Evolutionary conservation across 2,329 filamentous ascomycete species (phyloP), one percentile per base, ranked within the genome.

Genomic region (Beauveria sp.): DNA sequence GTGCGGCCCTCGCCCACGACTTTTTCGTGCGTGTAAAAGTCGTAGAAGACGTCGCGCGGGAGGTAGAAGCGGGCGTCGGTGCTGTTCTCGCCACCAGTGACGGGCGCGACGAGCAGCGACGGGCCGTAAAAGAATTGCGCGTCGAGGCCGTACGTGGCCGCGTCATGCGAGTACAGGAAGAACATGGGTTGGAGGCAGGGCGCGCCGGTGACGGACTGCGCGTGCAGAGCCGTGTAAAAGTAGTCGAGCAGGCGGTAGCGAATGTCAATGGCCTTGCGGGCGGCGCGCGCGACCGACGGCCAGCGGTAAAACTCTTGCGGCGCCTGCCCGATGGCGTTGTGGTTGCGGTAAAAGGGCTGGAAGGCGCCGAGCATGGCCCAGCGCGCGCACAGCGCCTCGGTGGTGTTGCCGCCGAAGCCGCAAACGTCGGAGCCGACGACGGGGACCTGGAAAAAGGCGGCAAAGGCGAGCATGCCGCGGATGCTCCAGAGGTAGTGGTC

Each of bases 361-460:
- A 89, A 89, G 4, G 86, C 86, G 10, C 86, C 86, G 0, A 89
- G 77, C 46, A 80, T 78, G 0, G 85, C 84, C 87, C 87, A 89
- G 34, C 87, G 81, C 9, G 86, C 82, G 69, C 87, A 89, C 1
- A 89, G 78, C 34, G 79, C 75, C 67, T 86, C 82, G 22, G 77
- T 84, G 0, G 84, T 83, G 66, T 88, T 82, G 16, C 77, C 80
- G 12, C 79, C 87, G 68, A 89, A 96, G 0, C 91, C 91, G 68
- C 91, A 96, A 0, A 92, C 87, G 63, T 96, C 91, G 3, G 83
- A 80, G 14, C 88, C 88, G 0, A 83, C 83, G 80, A 90, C 86
- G 10, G 87, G 86, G 1, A 90, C 71, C 66, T 89, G 87, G 73
- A 86, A 90, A 62, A 90, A 78, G 5, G 85, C 78, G 0, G 83